Evolutionary conservation across 306 rosid genomes (phyloP), one percentile per base, ranked within the genome.

Genomic region (Fragaria vesca): DNA sequence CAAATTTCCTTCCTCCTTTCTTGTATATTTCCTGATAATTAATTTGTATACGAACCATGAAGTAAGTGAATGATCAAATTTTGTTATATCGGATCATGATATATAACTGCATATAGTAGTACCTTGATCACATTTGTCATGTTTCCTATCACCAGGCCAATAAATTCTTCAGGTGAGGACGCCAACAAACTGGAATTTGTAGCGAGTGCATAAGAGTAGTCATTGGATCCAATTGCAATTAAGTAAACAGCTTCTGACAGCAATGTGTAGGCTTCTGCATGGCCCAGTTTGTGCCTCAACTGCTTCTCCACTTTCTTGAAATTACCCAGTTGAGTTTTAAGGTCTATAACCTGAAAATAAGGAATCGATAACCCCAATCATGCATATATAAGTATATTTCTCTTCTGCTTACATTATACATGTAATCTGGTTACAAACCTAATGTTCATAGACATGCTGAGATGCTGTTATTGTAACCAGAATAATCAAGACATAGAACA

Each of bases 1-100:
- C 87, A 69, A 86, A 86, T 55, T 86, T 84, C 75, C 90, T 86
- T 76, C 87, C 87, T 28, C 87, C 87, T 55, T 55, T 61, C 42
- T 70, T 43, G 12, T 83, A 79, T 60, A 86, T 75, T 78, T 79
- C 87, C 90, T 79, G 51, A 9, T 0, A 21, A 57, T 2, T 36
- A 36, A 36, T 36, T n/a, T 32, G 13, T 36, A 7, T 12, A 40
- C 2, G 52, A 2, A 43, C 11, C 4, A 5, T 45, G 74, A 26
- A 18, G n/a, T 38, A 17, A 66, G 48, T 66, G 18, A 36, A 1
- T 38, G 21, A 6, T 18, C 1, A 66, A 66, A 38, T 36, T 36
- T 1, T 9, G 20, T 66, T 38, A 24, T 24, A 24, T 47, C 21
- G 1, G 58, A 18, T 5, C 58, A n/a, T 52, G 58, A 52, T 17